Base-by-base conservation (phyloP, 2,329 filamentous ascomycete genomes). In the Verticillium zaregamsianum region DNA sequence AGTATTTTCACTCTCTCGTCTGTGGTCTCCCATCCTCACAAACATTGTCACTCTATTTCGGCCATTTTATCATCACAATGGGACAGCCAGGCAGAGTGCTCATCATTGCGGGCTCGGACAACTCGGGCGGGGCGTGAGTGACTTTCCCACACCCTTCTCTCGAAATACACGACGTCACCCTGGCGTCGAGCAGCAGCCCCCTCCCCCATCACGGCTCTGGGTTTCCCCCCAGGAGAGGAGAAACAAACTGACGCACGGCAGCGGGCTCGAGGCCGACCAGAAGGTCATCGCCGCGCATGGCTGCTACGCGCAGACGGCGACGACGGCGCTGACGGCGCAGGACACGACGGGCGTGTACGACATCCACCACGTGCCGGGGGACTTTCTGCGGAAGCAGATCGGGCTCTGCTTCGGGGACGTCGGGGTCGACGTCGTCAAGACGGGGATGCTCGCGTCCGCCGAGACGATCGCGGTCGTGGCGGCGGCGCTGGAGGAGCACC, bases 291-390 rank as follows among this genome's bases (percentile, higher is more conserved):
- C 93, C 55, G 92, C 91, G 20, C 93, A 98, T 84, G 89, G 90
- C 63, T 95, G 91, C 78, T 98, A 98, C 81, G 93, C 92, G 63
- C 96, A 97, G 88, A 97, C 94, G 58, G 92, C 93, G 25, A 97
- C 94, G 11, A 96, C 94, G 15, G 94, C 94, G 23, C 80, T 99
- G 71, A 99, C 95, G n/a, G 93, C 92, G 17, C 95, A 98, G 72
- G 97, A 98, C 76, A 99, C 95, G 0, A 82, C 85, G 59, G 92
- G 92, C 5, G 93, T 98, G 15, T 82, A 87, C 64, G 92, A 84
- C 66, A 92, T 98, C 59, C 92, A 97, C 71, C 79, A 90, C 61
- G 86, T 91, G 8, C 94, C 94, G 0, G 80, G 91, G 0, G 81
- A 82, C 5, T 97, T 98, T 74, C 86, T 97, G 28, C 82, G 82